Evolutionary conservation across 129 eudicot species (phyloP), one percentile per base, ranked within the genome.

Genomic region (Sambucus nigra): DNA sequence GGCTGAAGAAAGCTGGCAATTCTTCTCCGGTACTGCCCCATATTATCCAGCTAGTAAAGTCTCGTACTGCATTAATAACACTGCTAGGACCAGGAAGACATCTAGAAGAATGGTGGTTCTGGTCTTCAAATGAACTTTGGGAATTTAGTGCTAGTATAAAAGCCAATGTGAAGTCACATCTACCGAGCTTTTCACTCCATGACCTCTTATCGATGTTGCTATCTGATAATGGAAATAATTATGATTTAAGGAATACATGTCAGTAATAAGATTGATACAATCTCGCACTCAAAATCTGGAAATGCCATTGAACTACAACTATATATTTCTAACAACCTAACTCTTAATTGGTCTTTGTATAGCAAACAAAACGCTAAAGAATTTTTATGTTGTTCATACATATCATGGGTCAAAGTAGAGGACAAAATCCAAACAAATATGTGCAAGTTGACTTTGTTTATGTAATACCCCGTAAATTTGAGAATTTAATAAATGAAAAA

Each of bases 21-120:
- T 68, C 86, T 67, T 79, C 80, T 57, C 80, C 94, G 55, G 78
- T 67, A 47, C 39, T 58, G 48, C 95, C 99, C 82, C 84, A 80
- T 6, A 86, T 67, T 65, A 82, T 77, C 99, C 99, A 86, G 73
- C 95, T 79, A 52, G 79, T 75, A 64, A 91, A 86, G 46, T 77
- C 77, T 51, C 70, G 68, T 21, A 81, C 82, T 48, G 80, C 72
- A 60, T 40, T 76, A 67, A 73, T 61, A 55, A 82, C 61, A 55
- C 64, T 72, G 53, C 56, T 63, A 46, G 94, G 80, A 74, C 68
- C 61, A 51, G 81, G 84, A 69, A 91, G 84, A 38, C 58, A 52
- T 73, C 67, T 61, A 54, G 31, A 59, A 74, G 75, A 73, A 46
- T 31, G 80, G 51, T 67, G 57, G 53, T 60, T 60, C 31, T 47